Evolutionary conservation across 2,329 filamentous ascomycete genomes (phyloP).

Genomic region (Tolypocladium inflatum): DNA sequence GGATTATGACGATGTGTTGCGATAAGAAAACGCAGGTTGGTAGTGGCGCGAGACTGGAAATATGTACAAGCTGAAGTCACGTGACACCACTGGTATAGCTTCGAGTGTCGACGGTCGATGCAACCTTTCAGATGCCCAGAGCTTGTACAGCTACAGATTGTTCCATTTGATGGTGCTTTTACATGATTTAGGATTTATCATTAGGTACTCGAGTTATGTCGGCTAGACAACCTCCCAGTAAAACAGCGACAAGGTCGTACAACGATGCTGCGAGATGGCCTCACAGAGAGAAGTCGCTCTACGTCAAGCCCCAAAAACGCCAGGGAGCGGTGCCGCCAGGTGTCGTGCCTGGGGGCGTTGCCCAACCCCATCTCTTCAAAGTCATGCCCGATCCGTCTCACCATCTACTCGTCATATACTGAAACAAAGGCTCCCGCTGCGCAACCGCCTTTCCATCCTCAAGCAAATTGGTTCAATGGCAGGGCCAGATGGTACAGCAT

Average conservation of each 20-base stretch:
- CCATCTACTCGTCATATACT: neutral
- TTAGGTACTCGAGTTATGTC: slow-evolving; percentile 18
- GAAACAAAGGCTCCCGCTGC: neutral
- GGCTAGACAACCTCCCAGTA: neutral
- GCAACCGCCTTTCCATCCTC: neutral
- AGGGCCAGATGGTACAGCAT: neutral
- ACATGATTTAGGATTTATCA: slow-evolving; percentile 12
- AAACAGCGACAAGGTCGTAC: neutral
- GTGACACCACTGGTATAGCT: neutral
- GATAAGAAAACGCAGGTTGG: neutral
- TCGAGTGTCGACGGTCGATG: neutral
- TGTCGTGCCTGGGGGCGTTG: neutral
- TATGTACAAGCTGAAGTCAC: neutral
- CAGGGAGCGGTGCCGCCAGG: neutral
- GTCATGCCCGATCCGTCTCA: neutral
- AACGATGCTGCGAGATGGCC: neutral
- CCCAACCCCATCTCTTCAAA: neutral
- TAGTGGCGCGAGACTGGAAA: neutral
- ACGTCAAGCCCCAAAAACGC: neutral
- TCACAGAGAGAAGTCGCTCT: neutral
- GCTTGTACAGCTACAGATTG: neutral
- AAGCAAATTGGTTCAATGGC: neutral
- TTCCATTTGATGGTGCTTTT: neutral
- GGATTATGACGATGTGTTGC: neutral
- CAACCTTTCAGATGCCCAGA: neutral